Evolutionary conservation across 129 eudicot genomes (phyloP), one percentile per base, ranked within the genome.

Genomic region (Pulicaria dysenterica): DNA sequence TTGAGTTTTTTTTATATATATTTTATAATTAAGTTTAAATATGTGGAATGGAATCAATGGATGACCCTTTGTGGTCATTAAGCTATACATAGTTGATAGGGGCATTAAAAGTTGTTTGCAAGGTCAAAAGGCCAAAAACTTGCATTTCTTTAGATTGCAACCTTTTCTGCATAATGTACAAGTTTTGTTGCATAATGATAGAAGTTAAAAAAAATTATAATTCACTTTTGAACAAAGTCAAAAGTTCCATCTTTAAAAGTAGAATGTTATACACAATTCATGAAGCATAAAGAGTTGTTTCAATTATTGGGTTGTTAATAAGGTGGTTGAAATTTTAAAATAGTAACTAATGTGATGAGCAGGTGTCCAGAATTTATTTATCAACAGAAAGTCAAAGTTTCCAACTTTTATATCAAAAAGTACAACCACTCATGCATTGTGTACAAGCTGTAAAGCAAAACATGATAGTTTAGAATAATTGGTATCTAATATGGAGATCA

Each of bases 391-490:
- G 67, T 58, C 69, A 46, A 38, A 55, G 51, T 13, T 19, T 43
- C 5, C 6, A 50, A 2, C 46, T 38, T 44, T 45, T 45, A 17
- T 4, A 2, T 24, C 2, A 24, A 24, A 9, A 76, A 58, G 70
- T 67, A 68, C 81, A 67, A 57, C 61, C 60, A 76, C 53, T 58
- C 37, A 37, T 56, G 80, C 74, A 67, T 55, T 51, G 39, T 57
- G 51, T 39, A 57, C 59, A 67, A 76, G 74, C 58, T 76, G 74
- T 57, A 56, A 56, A 57, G 58, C 47, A 11, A 53, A 57, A 67
- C 31, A 67, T 37, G 12, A 58, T 7, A 69, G 50, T 50, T 67
- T 67, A 14, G 44, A 44, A 44, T 54, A 8, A 53, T 53, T 9
- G 43, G 4, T 24, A 24, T 73, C 11, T 61, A 37, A 19, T 58